These are phyloP conservation scores for Coccomyxa subellipsoidea DNA, from an alignment of 163 green algal species.

Conservation along the genomic window DNA sequence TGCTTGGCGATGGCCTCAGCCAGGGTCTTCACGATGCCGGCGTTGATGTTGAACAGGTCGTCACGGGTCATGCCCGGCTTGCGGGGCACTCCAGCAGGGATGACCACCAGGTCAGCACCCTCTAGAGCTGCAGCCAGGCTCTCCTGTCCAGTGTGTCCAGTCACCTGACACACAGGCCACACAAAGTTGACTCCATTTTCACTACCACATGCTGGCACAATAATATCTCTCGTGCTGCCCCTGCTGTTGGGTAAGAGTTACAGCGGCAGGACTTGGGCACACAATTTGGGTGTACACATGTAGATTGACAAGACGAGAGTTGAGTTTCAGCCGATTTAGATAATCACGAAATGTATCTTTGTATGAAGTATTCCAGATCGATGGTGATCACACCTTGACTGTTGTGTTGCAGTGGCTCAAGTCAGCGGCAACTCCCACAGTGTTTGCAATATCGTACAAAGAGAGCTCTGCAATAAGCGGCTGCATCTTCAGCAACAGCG, in stretches of 20 bases:
- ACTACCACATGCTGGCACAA: too few species aligned
- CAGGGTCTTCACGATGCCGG: slow-evolving; percentile 86
- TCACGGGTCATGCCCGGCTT: slow-evolving; percentile 97
- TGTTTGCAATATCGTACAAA: slow-evolving; percentile 90
- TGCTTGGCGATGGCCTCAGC: slow-evolving; percentile 74
- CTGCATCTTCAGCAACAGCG: slow-evolving; percentile 81
- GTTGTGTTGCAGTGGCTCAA: slow-evolving; percentile 92
- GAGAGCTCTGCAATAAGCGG: slow-evolving; percentile 76
- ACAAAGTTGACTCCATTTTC: too few species aligned
- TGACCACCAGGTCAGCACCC: slow-evolving; percentile 84
- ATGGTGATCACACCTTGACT: slow-evolving; percentile 48
- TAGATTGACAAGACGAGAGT: too few species aligned
- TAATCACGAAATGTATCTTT: background rate
- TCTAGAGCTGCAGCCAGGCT: slow-evolving; percentile 64
- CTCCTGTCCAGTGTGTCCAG: slow-evolving; percentile 62
- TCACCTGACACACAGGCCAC: slow-evolving; percentile 57
- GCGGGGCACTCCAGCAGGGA: slow-evolving; percentile 88
- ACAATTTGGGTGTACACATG: too few species aligned
- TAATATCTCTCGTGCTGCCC: too few species aligned
- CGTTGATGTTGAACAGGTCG: slow-evolving; percentile 96
- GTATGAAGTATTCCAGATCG: background rate
- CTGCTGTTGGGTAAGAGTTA: too few species aligned
- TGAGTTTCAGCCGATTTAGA: too few species aligned
- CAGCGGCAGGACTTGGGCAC: too few species aligned
- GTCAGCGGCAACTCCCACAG: slow-evolving; percentile 77